Evolutionary conservation across 768 basidiomycete genomes (phyloP).

Genomic region (Tremella fuciformis): DNA sequence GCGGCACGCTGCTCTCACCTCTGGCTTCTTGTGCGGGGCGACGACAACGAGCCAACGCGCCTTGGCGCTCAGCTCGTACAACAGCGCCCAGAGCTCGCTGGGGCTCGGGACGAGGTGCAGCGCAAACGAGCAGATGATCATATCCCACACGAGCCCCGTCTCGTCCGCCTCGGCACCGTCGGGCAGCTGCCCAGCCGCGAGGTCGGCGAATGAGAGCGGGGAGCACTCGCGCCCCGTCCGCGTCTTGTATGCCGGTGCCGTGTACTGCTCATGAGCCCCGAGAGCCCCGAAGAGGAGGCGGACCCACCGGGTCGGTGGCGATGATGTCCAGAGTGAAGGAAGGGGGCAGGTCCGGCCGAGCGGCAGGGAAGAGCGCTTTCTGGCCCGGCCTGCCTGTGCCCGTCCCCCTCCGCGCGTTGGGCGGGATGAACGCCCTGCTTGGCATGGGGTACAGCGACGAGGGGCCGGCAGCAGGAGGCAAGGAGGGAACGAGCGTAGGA

Average conservation of each 20-base stretch:
- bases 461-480: constrained; percentile 1
- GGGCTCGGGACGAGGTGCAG: constrained; percentile 65
- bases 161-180: constrained; percentile 6
- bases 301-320: constrained; percentile 59
- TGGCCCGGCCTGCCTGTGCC: constrained; percentile 1
- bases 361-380: background rate
- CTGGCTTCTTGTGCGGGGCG: constrained; percentile 71
- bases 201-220: constrained; percentile 62
- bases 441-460: background rate
- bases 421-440: constrained; percentile 48
- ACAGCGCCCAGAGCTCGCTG: constrained; percentile 64
- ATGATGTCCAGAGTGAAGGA: constrained; percentile 27
- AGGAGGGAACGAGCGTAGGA: constrained; percentile 12
- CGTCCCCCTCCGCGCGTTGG: constrained; percentile 25
- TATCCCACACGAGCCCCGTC: constrained; percentile 55
- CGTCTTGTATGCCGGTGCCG: constrained; percentile 60
- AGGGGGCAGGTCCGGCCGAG: constrained; percentile 17
- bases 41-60: constrained; percentile 66
- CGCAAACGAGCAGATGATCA: constrained; percentile 72
- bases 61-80: constrained; percentile 65
- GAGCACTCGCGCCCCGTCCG: constrained; percentile 61
- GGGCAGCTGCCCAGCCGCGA: constrained; percentile 62
- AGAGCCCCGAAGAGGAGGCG: background rate
- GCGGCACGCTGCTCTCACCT: background rate
- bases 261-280: constrained; percentile 56